Percentiles rank a stretch among this genome's conserved stretches.
Evolutionary conservation across 306 rosid species (phyloP).

Genomic region (Echinosophora koreensis): DNA sequence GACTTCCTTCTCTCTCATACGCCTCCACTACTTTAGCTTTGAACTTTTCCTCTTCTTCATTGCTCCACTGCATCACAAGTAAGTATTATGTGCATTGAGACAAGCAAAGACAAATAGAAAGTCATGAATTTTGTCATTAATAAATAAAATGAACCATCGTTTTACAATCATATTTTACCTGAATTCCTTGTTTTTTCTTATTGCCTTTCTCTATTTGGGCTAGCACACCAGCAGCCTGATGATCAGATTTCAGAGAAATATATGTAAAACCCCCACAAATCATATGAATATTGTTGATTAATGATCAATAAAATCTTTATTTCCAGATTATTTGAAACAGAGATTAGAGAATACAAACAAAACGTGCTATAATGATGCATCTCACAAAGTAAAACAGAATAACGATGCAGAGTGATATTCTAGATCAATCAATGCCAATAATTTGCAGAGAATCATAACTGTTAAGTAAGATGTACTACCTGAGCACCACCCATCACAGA

Average conservation of each 20-base stretch:
- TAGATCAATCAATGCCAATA: slow-evolving; percentile 20
- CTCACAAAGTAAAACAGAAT: background rate
- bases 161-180: slow-evolving; percentile 57
- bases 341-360: background rate
- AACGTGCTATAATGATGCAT: slow-evolving; percentile 27
- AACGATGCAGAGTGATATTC: background rate
- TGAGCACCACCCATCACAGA: slow-evolving; percentile 99
- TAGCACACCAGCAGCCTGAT: slow-evolving; percentile 96
- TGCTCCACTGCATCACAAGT: slow-evolving; percentile 69
- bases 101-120: slow-evolving; percentile 30
- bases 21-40: slow-evolving; percentile 81
- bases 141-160: background rate
- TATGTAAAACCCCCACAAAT: slow-evolving; percentile 19
- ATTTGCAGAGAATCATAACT: slow-evolving; percentile 26
- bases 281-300: slow-evolving; percentile 31
- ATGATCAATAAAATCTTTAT: slow-evolving; percentile 21
- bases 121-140: slow-evolving; percentile 13
- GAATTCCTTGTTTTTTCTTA: slow-evolving; percentile 91
- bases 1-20: slow-evolving; percentile 86
- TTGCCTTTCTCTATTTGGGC: slow-evolving; percentile 86
- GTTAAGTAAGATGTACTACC: slow-evolving; percentile 58
- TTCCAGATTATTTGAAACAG: slow-evolving; percentile 6
- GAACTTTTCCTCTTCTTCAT: slow-evolving; percentile 90
- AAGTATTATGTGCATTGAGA: background rate
- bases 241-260: slow-evolving; percentile 39